Conservation (phyloP, 2,329 filamentous ascomycete genomes). For the Trichoderma semiorbis region DNA sequence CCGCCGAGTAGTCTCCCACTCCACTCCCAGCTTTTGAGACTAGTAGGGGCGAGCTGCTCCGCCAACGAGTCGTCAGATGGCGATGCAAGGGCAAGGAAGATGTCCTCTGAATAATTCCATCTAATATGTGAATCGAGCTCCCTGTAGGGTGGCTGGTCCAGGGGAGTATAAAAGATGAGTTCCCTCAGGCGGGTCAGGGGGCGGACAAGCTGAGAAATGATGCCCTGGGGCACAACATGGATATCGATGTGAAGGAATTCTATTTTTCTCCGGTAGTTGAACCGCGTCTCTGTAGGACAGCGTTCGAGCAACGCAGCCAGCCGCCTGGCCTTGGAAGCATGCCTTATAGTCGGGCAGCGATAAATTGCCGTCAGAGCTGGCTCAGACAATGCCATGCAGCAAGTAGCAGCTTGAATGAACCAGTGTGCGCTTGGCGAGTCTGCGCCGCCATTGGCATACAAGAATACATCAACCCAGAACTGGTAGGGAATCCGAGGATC, state of each 20-base stretch:
- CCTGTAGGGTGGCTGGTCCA: conserved; percentile 66
- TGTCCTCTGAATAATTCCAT: conserved; percentile 65
- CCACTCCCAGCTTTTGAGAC: conserved; percentile 59
- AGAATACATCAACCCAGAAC: conserved; percentile 67
- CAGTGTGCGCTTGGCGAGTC: conserved; percentile 53
- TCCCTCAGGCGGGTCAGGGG: conserved; percentile 64
- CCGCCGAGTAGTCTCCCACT: conserved; percentile 52
- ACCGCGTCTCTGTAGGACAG: conserved; percentile 45
- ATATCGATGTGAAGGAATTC: conserved; percentile 68
- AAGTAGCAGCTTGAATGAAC: conserved; percentile 60
- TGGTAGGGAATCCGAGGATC: conserved; percentile 59
- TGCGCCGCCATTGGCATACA: conserved; percentile 50
- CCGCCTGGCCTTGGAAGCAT: conserved; percentile 41
- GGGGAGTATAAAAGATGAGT: conserved; percentile 68
- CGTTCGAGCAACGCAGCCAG: conserved; percentile 53
- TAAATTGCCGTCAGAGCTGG: conserved; percentile 73
- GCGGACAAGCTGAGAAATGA: conserved; percentile 53
- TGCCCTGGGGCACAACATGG: conserved; percentile 51
- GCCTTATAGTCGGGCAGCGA: conserved; percentile 60
- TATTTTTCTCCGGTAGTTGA: conserved; percentile 70
- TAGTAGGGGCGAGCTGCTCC: conserved; percentile 31
- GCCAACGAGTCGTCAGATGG: conserved; percentile 39
- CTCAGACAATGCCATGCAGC: conserved; percentile 65
- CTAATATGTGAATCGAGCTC: conserved; percentile 53
- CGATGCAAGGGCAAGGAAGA: conserved; percentile 63